Base-by-base conservation (phyloP, 352 stramenopile species). In the Globisporangium yorkense region DNA sequence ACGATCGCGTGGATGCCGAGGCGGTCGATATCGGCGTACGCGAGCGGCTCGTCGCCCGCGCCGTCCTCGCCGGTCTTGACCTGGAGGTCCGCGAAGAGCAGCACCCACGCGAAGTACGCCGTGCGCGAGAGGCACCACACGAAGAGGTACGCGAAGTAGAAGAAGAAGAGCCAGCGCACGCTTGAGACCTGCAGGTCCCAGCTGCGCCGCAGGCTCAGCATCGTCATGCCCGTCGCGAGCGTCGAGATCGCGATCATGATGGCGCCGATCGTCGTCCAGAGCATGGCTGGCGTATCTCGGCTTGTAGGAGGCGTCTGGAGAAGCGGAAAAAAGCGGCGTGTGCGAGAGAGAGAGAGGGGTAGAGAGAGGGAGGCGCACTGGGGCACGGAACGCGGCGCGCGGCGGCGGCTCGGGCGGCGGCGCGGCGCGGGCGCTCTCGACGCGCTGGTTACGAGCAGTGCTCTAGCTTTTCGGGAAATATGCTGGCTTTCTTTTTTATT, bases 1-100 rank as follows among this genome's bases (percentile, higher is more conserved):
- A 71, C 62, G 12, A 64, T 68, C 0, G 72, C 65, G 58, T 82
- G 74, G 54, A 79, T 74, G 37, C 75, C 75, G 15, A 87, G 65
- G 27, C 73, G 68, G 53, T 86, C 72, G 31, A 89, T 50, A 12
- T 84, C 64, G 3, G 61, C 67, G 53, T 58, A 65, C 16, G 60
- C 66, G 24, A 75, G 65, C 29, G 66, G 68, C 13, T 63, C 53
- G 39, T 72, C 66, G 57, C 73, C 70, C 44, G 66, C 51, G 5
- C 57, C 61, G 59, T 62, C 56, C 5, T 69, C 61, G 12, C 56
- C 49, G 46, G 76, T 61, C 15, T 74, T 54, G 37, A 79, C 66
- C 45, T 72, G 58, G 5, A 59, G 51, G 44, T 50, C 59, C n/a
- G 71, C 61, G 15, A 75, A 62, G 67, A 68, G 41, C 33, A 81